Percentiles rank a stretch among this genome's conserved stretches.
Evolutionary conservation across 805 yeast genomes (phyloP).

Genomic region (Kuraishia cidri): DNA sequence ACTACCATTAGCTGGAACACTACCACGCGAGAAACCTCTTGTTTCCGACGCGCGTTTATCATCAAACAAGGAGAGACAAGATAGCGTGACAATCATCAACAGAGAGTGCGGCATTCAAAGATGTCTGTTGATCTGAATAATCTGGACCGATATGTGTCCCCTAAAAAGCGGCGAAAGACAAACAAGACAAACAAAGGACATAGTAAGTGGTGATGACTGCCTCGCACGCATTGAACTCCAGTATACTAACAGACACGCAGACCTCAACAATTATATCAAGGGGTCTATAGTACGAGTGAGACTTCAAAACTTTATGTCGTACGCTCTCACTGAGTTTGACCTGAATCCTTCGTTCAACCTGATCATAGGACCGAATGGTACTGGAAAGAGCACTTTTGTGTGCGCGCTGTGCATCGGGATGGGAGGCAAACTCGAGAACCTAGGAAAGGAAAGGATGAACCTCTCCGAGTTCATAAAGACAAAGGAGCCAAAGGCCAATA

Average conservation of each 20-base stretch:
- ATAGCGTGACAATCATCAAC: too few species aligned
- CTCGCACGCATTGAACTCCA: too few species aligned
- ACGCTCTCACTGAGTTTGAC: conserved; percentile 57
- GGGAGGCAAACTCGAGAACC: conserved; percentile 66
- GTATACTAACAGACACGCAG: conserved; percentile 6
- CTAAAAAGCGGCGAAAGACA: conserved; percentile 10
- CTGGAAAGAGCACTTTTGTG: conserved; percentile 89
- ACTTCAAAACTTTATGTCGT: conserved; percentile 60
- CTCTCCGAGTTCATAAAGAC: conserved; percentile 63
- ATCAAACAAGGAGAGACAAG: too few species aligned
- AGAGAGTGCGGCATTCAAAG: too few species aligned
- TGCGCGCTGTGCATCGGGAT: conserved; percentile 88
- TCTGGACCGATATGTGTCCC: conserved; percentile 3
- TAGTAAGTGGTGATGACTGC: too few species aligned
- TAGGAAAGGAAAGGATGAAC: conserved; percentile 60
- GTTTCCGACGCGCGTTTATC: too few species aligned
- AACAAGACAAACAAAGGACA: too few species aligned
- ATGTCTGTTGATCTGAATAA: too few species aligned
- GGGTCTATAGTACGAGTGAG: conserved; percentile 43
- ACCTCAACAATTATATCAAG: conserved; percentile 22
- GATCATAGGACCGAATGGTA: conserved; percentile 95
- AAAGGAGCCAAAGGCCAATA: conserved; percentile 37
- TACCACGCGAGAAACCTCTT: too few species aligned
- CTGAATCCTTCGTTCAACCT: conserved; percentile 81
- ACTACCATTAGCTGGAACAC: too few species aligned